Percentiles rank a stretch among this genome's conserved stretches.
Evolutionary conservation across 495 filamentous ascomycete genomes (phyloP).

Genomic region (Penicillium ucsense): DNA sequence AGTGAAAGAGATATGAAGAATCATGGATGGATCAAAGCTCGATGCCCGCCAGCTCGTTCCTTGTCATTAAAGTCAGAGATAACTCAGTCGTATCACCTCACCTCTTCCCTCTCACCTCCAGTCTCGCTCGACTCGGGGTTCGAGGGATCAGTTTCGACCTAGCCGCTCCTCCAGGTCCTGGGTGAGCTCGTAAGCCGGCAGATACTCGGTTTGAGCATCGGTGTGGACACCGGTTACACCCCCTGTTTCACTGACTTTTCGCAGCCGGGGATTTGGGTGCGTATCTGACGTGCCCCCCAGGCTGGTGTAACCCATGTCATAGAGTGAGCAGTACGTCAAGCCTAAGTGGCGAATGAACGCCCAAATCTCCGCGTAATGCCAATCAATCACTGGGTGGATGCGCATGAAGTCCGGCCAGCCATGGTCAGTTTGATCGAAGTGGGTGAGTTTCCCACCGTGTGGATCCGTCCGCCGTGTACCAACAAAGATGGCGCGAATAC

Average conservation of each 20-base stretch:
- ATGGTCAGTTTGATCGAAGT: conserved; percentile 78
- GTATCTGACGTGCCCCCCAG: conserved; percentile 88
- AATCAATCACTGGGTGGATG: conserved; percentile 90
- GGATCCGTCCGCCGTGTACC: conserved; percentile 90
- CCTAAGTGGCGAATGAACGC: conserved; percentile 72
- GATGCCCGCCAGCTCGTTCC: no score
- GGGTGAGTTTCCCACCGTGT: conserved; percentile 64
- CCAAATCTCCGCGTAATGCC: conserved; percentile 97
- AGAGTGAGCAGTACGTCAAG: conserved; percentile 74
- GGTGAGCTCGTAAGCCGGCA: conserved; percentile 79
- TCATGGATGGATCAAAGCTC: no score
- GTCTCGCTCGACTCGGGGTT: neutral
- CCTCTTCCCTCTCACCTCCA: neutral
- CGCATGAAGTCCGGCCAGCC: conserved; percentile 93
- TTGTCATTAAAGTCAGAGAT: no score
- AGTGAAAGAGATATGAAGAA: no score
- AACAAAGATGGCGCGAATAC: conserved; percentile 78
- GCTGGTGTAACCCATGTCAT: conserved; percentile 78
- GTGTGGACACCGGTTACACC: neutral
- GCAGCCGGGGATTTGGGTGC: conserved; percentile 73
- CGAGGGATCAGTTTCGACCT: conserved; percentile 51
- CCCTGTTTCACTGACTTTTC: conserved; percentile 21
- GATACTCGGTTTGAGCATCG: conserved; percentile 35
- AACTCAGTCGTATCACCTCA: no score
- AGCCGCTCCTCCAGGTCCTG: conserved; percentile 80